Evolutionary conservation across 345 rosid genomes (phyloP).

Genomic region (Erysimum cheiranthoides): DNA sequence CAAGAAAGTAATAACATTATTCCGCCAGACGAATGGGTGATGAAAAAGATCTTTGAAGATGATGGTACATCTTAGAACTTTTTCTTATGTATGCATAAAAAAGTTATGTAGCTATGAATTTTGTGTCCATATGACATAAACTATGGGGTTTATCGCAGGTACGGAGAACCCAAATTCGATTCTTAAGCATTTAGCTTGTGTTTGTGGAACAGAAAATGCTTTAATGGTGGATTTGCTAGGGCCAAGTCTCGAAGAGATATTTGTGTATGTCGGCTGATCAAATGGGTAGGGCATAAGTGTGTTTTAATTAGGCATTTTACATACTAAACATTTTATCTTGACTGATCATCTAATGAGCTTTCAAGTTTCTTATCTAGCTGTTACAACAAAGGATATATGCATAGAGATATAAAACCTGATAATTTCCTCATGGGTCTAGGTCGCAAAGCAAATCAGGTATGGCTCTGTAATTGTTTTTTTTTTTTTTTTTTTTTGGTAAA

Average conservation of each 20-base stretch:
- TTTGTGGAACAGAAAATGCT: conserved; percentile 59
- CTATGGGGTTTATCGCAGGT: conserved; percentile 56
- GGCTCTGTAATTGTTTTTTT: too few species aligned
- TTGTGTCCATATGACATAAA: conserved; percentile 14
- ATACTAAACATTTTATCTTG: too few species aligned
- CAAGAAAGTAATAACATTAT: conserved; percentile 63
- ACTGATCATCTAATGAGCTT: too few species aligned
- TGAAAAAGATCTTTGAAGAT: conserved; percentile 82
- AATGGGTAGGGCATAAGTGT: conserved; percentile 62
- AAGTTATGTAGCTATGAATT: conserved; percentile 15
- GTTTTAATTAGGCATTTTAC: too few species aligned
- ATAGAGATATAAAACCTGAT: too few species aligned
- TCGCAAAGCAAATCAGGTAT: too few species aligned
- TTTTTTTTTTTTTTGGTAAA: too few species aligned
- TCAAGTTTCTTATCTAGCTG: too few species aligned
- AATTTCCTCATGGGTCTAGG: too few species aligned
- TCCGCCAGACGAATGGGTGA: conserved; percentile 83
- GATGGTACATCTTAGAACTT: conserved; percentile 59
- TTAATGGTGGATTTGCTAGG: conserved; percentile 89
- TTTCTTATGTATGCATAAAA: neutral
- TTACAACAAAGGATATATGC: too few species aligned
- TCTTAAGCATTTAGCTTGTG: conserved; percentile 60
- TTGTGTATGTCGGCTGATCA: conserved; percentile 95
- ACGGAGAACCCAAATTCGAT: conserved; percentile 62
- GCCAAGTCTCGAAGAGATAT: conserved; percentile 90